Evolutionary conservation across 345 rosid genomes (phyloP), one percentile per base, ranked within the genome.

Genomic region (Salix suchowensis): DNA sequence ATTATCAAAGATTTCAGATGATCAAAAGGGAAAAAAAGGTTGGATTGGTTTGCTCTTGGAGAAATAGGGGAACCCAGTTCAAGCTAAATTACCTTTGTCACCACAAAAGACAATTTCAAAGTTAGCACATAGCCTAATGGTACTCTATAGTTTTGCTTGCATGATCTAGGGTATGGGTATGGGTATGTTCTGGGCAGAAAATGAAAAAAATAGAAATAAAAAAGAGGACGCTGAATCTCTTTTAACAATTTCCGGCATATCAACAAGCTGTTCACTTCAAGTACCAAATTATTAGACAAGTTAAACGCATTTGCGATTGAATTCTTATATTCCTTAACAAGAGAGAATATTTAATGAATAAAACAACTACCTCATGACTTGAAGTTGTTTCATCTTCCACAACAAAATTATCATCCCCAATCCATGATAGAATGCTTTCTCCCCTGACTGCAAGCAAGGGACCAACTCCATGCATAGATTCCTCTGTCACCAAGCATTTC

Each of bases 391-490:
- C 84, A 34, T 91, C 96, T 67, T 91, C 93, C 58, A 93, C 85
- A 16, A 85, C 13, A 68, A 95, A 93, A 76, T 87, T 89, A 54
- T 89, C 94, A 77, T 88, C 90, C 65, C 84, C 82, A 83, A 78
- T 81, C 98, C 91, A 91, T 24, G 96, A 89, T n/a, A 92, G 32
- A 68, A 89, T 78, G 73, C 88, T 78, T 79, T 96, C 97, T 36
- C 96, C 97, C 68, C 87, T 89, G 28, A 86, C 89, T 6, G 89
- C 86, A 74, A 96, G 88, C 94, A 93, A 76, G 37, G 91, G 81
- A 50, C 90, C 89, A 40, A 87, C 74, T 42, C 85, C 86, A 9
- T 69, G 83, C 65, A 78, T 77, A 64, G 82, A 91, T 39, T 86
- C 90, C 70, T 86, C 97, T 94, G 89, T 60, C 76, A 76, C 34